A percentile compares a stretch with the other conserved stretches of the same genome.
These are phyloP conservation scores for Tetrahymena borealis DNA, from an alignment of 73 alveolate species.

Conservation along the genomic window DNA sequence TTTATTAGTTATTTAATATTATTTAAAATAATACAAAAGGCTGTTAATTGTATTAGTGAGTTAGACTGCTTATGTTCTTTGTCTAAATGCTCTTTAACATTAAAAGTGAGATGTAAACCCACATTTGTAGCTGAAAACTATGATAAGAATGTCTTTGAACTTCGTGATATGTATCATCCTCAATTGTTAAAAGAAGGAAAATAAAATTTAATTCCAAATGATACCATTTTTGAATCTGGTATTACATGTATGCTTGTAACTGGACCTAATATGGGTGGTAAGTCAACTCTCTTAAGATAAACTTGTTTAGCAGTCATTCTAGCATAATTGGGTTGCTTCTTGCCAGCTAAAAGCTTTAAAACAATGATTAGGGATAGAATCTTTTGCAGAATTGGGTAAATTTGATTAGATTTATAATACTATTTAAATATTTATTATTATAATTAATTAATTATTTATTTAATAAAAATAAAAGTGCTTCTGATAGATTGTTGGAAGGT, in stretches of 20 bases:
- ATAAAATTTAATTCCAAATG: conserved; percentile 59
- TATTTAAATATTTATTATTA: not conserved
- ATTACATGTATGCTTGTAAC: conserved; percentile 65
- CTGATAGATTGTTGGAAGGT: conserved; percentile 88
- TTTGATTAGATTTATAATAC: not conserved
- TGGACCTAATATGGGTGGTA: conserved; percentile 98
- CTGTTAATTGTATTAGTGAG: conserved; percentile 49
- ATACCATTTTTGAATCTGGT: conserved; percentile 34
- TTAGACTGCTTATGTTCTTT: conserved; percentile 66
- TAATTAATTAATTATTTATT: not conserved
- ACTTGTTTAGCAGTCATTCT: conserved; percentile 72
- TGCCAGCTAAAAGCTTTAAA: conserved; percentile 76
- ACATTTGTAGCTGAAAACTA: not conserved
- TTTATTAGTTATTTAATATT: not conserved
- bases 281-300: conserved; percentile 84
- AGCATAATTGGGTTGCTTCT: conserved; percentile 86
- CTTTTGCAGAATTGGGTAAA: conserved; percentile 82
- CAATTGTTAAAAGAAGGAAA: conserved; percentile 50
- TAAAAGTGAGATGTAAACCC: conserved; percentile 24
- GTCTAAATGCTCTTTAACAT: conserved; percentile 13
- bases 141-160: conserved; percentile 7
- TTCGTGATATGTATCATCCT: conserved; percentile 74
- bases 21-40: not conserved
- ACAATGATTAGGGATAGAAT: conserved; percentile 80
- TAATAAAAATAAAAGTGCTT: too few species aligned